phyloP scores from a whole-genome alignment of 164 flowering plant genomes.

The Tetracentron sinense region DNA sequence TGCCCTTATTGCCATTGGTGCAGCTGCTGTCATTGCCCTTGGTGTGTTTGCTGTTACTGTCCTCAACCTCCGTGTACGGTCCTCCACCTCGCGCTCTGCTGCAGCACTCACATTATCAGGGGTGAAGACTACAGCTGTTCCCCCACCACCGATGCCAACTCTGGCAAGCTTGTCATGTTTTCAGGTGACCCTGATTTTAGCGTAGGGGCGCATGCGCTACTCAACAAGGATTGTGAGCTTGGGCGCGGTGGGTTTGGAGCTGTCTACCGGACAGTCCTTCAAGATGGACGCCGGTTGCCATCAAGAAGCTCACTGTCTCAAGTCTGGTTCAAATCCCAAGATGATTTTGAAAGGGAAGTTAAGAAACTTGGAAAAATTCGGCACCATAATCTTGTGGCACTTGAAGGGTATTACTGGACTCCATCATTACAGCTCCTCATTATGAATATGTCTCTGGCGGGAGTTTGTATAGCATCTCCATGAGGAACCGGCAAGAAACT shows the following conservation, averaged over 20 bases:
- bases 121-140: slow-evolving; percentile 72
- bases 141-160: slow-evolving; percentile 67
- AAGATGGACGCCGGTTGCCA: slow-evolving; percentile 78
- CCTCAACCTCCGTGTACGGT: slow-evolving; percentile 72
- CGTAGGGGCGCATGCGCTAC: slow-evolving; percentile 73
- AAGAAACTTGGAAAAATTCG: slow-evolving; percentile 68
- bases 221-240: slow-evolving; percentile 82
- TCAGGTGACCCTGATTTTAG: slow-evolving; percentile 81
- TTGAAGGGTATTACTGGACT: slow-evolving; percentile 96
- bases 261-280: slow-evolving; percentile 70
- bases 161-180: slow-evolving; percentile 92
- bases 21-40: slow-evolving; percentile 77
- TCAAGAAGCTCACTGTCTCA: slow-evolving; percentile 82
- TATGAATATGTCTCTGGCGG: slow-evolving; percentile 71
- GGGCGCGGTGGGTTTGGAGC: slow-evolving; percentile 97
- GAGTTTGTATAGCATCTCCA: slow-evolving; percentile 75
- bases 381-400: slow-evolving; percentile 67
- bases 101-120: slow-evolving; percentile 52
- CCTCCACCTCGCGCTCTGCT: slow-evolving; percentile 56
- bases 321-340: slow-evolving; percentile 82
- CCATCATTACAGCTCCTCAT: slow-evolving; percentile 84
- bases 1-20: slow-evolving; percentile 90
- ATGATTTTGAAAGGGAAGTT: slow-evolving; percentile 84
- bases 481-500: slow-evolving; percentile 38
- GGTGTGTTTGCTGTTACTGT: slow-evolving; percentile 81